Base-by-base conservation (phyloP, 148 eudicot genomes). In the Persicaria maculosa region DNA sequence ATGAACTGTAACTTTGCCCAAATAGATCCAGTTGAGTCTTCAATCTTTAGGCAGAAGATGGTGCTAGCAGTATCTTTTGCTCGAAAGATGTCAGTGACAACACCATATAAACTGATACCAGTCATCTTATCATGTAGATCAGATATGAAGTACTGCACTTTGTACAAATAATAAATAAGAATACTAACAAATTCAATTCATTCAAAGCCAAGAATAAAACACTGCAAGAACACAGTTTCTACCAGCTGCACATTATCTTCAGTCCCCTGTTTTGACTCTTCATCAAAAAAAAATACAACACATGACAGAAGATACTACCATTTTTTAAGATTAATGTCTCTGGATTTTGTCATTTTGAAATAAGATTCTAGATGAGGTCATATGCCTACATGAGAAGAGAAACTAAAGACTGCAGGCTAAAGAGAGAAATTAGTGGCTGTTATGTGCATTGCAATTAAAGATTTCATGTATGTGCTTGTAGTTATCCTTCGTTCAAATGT, bases 51-150 rank as follows among this genome's bases (percentile, higher is more conserved):
- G 75, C 78, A 83, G 75, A 85, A 88, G 72, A 76, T 44, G 69
- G 80, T 45, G 20, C 81, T 85, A 68, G 75, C 76, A 75, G 81
- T 64, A 75, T 76, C 72, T 73, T 53, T 76, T 68, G 85, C 89
- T 47, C 83, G 80, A 62, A 65, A 77, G 53, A 95, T 88, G 83
- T 87, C 88, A 40, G 80, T 81, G 64, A 92, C 83, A 75, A 70
- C 83, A 75, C 92, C 98, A 74, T 90, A 95, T 75, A 95, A 83
- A 88, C 96, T 87, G 79, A 95, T 73, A 61, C 96, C 86, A 73
- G 88, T 90, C 97, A 92, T 95, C 91, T 95, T 95, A 84, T 92
- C 93, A 71, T 80, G 91, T 73, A 95, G 89, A 86, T 90, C 93
- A 48, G 61, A 47, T 45, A 95, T 85, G 72, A 81, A 85, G 75